Base-by-base conservation (phyloP, 306 rosid genomes). In the Rosa rugosa region DNA sequence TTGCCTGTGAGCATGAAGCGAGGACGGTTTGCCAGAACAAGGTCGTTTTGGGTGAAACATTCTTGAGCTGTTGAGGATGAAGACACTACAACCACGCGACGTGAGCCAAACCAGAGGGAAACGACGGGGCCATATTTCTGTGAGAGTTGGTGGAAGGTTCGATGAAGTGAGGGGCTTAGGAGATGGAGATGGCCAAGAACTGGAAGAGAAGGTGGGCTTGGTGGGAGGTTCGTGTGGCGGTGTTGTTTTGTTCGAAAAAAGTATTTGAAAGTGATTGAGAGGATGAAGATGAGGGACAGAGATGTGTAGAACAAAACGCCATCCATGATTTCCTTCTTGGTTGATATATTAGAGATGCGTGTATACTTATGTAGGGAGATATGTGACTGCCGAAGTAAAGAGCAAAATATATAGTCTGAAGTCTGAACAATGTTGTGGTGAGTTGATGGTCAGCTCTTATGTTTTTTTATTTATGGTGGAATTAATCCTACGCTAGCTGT, bases 1-100 rank as follows among this genome's bases (percentile, higher is more conserved):
- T 60, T 70, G 31, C 54, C 51, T 13, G 11, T 0, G 40, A 79
- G 41, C 38, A 65, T 65, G 46, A 79, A 67, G 14, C 44, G 62
- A 50, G 77, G 82, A 13, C 82, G 82, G 77, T 79, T 79, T 44
- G 77, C 82, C 14, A 79, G 54, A 8, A 60, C 62, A 1, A 46
- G 0, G 45, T 79, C 77, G 11, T 71, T 71, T 47, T 25, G 46
- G 22, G 75, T 46, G 41, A 23, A 47, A 45, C 57, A 71, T 13
- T 71, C 75, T 71, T 6, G 6, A 27, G 75, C 75, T 1, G 14
- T 5, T 1, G 71, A 38, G 6, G 82, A 42, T 2, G 82, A 79
- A 8, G 82, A 79, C 4, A 79, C 51, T 5, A 79, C 60, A 6
- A 79, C 71, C 44, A 79, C 72, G 27, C 10, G 71, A 11, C 74